Percentiles rank a stretch among this genome's conserved stretches.
These are phyloP conservation scores for Diplodia scrobiculata DNA, from an alignment of 2,329 filamentous ascomycete species.

Conservation along the genomic window DNA sequence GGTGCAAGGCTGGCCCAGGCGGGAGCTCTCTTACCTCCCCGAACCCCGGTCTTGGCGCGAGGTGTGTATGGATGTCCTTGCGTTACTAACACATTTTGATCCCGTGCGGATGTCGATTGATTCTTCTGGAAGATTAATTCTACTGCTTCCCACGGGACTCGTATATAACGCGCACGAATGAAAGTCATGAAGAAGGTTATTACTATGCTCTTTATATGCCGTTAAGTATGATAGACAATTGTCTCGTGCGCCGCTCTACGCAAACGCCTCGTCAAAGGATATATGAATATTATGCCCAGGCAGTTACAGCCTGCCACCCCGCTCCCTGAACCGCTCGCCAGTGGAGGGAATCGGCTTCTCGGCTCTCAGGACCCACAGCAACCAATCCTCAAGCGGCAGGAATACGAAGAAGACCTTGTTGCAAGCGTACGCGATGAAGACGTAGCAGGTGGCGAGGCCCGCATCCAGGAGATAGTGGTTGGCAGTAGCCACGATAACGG, in stretches of 20 bases:
- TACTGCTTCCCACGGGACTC: neutral
- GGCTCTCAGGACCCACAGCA: conserved; percentile 53
- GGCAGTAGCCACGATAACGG: conserved; percentile 63
- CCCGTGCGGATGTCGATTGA: neutral
- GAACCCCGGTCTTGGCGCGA: neutral
- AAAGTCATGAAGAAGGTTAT: neutral
- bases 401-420: conserved; percentile 57
- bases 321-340: conserved; percentile 49
- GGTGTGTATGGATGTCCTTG: neutral
- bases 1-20: neutral
- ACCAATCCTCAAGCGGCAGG: conserved; percentile 55
- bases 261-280: neutral
- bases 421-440: conserved; percentile 51
- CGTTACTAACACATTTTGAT: neutral
- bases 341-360: conserved; percentile 60
- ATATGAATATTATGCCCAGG: conserved; percentile 8
- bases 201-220: conserved; percentile 1
- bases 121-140: too few relatives aligned
- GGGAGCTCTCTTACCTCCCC: neutral
- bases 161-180: too few relatives aligned
- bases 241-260: neutral
- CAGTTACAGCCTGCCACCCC: conserved; percentile 39
- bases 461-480: conserved; percentile 65
- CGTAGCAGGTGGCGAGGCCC: conserved; percentile 53
- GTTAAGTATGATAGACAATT: neutral